Percentiles rank a stretch among this genome's conserved stretches.
Conservation (phyloP, 2,329 filamentous ascomycete species). For the Trichoderma simmonsii region DNA sequence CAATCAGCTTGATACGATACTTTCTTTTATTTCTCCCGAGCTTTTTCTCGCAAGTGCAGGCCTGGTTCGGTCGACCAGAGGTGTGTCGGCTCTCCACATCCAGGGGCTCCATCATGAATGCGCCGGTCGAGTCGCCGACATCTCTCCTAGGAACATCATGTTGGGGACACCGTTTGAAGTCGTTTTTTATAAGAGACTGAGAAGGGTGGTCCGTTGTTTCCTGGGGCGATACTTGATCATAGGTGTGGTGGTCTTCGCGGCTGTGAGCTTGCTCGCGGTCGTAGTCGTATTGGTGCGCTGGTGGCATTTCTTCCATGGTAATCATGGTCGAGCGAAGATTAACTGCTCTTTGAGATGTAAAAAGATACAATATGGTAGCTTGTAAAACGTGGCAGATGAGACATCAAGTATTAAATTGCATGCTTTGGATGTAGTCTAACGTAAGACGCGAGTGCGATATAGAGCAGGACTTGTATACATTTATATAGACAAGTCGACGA, state of each 20-base stretch:
- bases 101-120: not conserved
- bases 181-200: not conserved
- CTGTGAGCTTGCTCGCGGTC: not conserved
- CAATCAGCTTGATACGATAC: not conserved
- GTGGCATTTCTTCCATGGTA: not conserved
- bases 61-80: not conserved
- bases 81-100: not conserved
- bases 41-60: not conserved
- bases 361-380: not conserved
- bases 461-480: not conserved
- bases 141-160: not conserved
- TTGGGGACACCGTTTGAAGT: not conserved
- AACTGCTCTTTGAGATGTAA: not conserved
- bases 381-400: not conserved
- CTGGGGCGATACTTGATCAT: not conserved
- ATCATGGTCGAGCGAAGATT: not conserved
- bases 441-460: not conserved
- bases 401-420: not conserved
- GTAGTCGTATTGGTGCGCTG: not conserved
- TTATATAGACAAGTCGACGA: not conserved
- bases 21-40: not conserved
- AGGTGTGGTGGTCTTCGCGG: not conserved
- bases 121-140: not conserved
- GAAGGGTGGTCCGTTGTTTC: not conserved
- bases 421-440: not conserved